phyloP scores from a whole-genome alignment of 2,329 filamentous ascomycete genomes.

The Geosmithia putterillii region DNA sequence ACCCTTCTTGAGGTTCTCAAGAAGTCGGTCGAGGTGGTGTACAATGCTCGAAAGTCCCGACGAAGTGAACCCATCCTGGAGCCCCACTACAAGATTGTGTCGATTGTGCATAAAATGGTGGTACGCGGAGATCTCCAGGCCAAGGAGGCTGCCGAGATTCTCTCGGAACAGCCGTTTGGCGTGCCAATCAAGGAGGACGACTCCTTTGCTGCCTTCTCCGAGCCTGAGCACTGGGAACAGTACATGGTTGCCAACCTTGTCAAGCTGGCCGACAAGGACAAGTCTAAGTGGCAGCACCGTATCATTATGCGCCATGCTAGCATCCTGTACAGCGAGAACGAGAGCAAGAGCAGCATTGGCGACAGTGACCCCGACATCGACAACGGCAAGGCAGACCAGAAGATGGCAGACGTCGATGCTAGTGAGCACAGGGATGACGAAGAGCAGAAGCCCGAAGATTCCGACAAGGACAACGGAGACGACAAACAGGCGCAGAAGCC shows the following conservation, averaged over 20 bases:
- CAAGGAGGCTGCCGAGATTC: slow-evolving; percentile 36
- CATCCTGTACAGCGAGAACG: slow-evolving; percentile 33
- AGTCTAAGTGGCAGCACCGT: slow-evolving; percentile 90
- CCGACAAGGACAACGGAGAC: slow-evolving; percentile 7
- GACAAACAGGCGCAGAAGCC: background rate
- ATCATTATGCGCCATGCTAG: slow-evolving; percentile 65
- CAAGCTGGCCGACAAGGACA: slow-evolving; percentile 58
- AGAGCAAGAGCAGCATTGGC: slow-evolving; percentile 7
- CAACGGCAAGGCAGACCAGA: background rate
- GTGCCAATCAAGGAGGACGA: slow-evolving; percentile 18
- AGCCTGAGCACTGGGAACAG: slow-evolving; percentile 46
- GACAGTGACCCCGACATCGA: background rate
- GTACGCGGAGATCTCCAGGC: slow-evolving; percentile 32
- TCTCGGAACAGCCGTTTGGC: slow-evolving; percentile 44
- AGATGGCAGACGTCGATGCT: too few relatives aligned
- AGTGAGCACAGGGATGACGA: too few relatives aligned
- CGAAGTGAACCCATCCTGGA: slow-evolving; percentile 71
- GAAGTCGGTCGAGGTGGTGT: slow-evolving; percentile 35
- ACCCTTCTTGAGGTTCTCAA: slow-evolving; percentile 36
- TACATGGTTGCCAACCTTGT: slow-evolving; percentile 39
- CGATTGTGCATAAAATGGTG: slow-evolving; percentile 72
- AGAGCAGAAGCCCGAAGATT: too few relatives aligned
- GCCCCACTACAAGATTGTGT: slow-evolving; percentile 84
- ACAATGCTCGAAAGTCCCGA: slow-evolving; percentile 36
- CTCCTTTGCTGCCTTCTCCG: slow-evolving; percentile 19